Evolutionary conservation across 129 eudicot genomes (phyloP).

Genomic region (Arctium minus): DNA sequence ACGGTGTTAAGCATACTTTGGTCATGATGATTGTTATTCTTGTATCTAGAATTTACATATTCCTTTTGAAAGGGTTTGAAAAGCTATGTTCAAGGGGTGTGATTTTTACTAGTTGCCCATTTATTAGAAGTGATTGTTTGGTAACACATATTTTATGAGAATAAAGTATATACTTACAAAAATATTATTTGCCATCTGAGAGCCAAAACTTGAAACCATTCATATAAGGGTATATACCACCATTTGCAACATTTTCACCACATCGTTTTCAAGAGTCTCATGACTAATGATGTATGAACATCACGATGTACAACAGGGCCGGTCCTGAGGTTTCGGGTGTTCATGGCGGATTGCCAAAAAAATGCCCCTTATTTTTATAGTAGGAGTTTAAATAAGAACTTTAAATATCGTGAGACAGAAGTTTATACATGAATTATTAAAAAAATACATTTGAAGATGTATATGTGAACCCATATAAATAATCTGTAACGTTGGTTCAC

Average conservation of each 20-base stretch:
- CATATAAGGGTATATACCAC: background rate
- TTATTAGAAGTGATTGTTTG: background rate
- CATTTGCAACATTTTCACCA: background rate
- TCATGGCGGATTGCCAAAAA: too few relatives aligned
- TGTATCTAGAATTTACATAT: background rate
- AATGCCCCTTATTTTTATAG: too few relatives aligned
- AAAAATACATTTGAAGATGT: too few relatives aligned
- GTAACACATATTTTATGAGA: background rate
- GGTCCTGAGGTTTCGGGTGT: too few relatives aligned
- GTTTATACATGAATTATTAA: too few relatives aligned
- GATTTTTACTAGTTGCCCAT: background rate
- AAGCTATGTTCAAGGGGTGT: background rate
- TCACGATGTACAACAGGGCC: background rate
- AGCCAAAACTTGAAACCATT: background rate
- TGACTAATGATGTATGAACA: background rate
- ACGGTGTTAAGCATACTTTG: background rate
- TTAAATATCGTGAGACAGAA: too few relatives aligned
- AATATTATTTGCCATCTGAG: background rate
- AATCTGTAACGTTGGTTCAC: too few relatives aligned
- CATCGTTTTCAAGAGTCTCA: background rate
- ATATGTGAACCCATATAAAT: too few relatives aligned
- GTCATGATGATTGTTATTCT: background rate
- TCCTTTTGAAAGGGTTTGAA: background rate
- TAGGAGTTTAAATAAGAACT: too few relatives aligned
- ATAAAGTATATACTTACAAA: background rate